Evolutionary conservation across 225 moss, liverwort and hornwort species (phyloP).

Genomic region (Asterella californica): DNA sequence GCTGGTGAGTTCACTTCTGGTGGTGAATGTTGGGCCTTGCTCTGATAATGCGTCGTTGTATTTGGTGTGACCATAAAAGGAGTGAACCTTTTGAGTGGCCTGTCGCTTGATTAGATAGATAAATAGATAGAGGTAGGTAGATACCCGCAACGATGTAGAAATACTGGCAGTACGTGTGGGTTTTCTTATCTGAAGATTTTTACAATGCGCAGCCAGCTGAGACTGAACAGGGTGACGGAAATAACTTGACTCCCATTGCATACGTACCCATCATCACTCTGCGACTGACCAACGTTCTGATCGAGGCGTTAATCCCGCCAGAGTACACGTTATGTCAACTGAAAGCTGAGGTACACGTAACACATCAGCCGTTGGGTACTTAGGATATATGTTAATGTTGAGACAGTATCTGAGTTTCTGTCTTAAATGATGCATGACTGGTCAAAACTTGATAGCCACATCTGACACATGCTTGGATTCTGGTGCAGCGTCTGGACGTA

Average conservation of each 20-base stretch:
- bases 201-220: conserved; percentile 41
- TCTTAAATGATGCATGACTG: background rate
- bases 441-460: background rate
- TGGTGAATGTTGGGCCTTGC: background rate
- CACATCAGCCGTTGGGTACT: background rate
- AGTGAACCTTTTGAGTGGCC: background rate
- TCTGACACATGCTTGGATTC: background rate
- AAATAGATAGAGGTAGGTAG: too few relatives aligned
- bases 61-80: background rate
- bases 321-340: conserved; percentile 72
- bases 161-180: background rate
- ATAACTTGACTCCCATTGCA: conserved; percentile 25
- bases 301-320: conserved; percentile 63
- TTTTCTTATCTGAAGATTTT: background rate
- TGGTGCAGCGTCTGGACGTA: conserved; percentile 76
- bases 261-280: conserved; percentile 69
- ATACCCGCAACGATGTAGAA: too few relatives aligned
- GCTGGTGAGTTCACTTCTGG: conserved; percentile 41
- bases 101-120: background rate
- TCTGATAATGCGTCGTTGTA: background rate
- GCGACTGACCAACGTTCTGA: conserved; percentile 63
- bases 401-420: background rate
- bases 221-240: conserved; percentile 41
- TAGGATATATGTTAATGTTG: background rate
- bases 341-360: conserved; percentile 63